These are phyloP conservation scores for Backusella sp. DNA, from an alignment of 192 early-diverging fungal species.

Conservation along the genomic window DNA sequence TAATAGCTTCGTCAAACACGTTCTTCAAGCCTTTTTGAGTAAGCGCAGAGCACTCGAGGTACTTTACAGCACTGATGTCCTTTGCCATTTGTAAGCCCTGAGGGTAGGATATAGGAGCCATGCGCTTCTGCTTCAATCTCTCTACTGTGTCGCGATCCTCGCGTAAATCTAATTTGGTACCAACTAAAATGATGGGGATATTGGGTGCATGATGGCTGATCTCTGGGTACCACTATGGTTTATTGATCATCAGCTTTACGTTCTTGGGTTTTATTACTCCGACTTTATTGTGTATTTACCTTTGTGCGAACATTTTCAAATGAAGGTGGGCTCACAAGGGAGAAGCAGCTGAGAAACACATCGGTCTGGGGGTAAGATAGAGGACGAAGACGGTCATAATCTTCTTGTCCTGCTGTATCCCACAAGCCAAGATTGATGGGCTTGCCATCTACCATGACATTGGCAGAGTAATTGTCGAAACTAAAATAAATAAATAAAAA, in stretches of 20 bases:
- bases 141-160: slow-evolving; percentile 79
- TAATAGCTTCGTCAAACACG: slow-evolving; percentile 92
- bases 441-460: slow-evolving; percentile 94
- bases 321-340: slow-evolving; percentile 28
- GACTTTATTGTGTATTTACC: slow-evolving; percentile 10
- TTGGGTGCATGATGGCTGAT: slow-evolving; percentile 85
- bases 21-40: slow-evolving; percentile 91
- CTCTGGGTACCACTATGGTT: slow-evolving; percentile 78
- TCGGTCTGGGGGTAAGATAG: slow-evolving; percentile 88
- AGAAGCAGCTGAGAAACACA: slow-evolving; percentile 26
- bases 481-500: no score
- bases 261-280: neutral
- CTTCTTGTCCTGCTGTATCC: slow-evolving; percentile 95
- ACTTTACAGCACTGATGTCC: slow-evolving; percentile 78
- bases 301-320: slow-evolving; percentile 30
- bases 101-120: slow-evolving; percentile 75
- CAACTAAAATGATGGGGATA: slow-evolving; percentile 82
- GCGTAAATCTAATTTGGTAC: slow-evolving; percentile 90
- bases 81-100: slow-evolving; percentile 77
- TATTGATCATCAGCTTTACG: neutral
- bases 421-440: slow-evolving; percentile 90
- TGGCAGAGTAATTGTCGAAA: slow-evolving; percentile 94
- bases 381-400: slow-evolving; percentile 89
- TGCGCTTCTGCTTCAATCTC: slow-evolving; percentile 69
- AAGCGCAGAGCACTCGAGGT: slow-evolving; percentile 89